Percentiles rank a stretch among this genome's conserved stretches.
Evolutionary conservation across 2,329 filamentous ascomycete species (phyloP).

Genomic region (Neodidymelliopsis sp.): DNA sequence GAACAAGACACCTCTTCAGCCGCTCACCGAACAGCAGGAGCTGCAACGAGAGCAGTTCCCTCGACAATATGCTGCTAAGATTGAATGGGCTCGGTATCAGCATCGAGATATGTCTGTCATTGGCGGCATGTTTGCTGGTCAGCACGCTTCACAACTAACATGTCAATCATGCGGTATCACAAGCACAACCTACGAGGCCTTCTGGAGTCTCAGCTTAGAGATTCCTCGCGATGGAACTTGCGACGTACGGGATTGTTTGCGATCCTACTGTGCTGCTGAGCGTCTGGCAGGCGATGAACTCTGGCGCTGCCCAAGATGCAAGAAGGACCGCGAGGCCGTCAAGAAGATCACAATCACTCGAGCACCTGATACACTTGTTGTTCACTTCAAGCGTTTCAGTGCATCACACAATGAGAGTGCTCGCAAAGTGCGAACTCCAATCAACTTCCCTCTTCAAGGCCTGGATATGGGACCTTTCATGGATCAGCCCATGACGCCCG

Average conservation of each 20-base stretch:
- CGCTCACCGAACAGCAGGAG: conserved; percentile 67
- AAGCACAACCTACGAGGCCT: conserved; percentile 72
- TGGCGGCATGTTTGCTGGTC: conserved; percentile 79
- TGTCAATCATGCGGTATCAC: conserved; percentile 69
- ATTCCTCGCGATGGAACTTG: conserved; percentile 68
- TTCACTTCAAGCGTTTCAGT: conserved; percentile 77
- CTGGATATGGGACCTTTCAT: conserved; percentile 70
- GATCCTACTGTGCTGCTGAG: conserved; percentile 73
- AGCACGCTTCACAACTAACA: conserved; percentile 67
- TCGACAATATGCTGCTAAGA: conserved; percentile 69
- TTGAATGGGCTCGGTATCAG: conserved; percentile 77
- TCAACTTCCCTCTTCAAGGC: conserved; percentile 78
- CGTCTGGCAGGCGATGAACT: conserved; percentile 70
- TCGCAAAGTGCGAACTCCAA: conserved; percentile 73
- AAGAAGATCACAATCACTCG: conserved; percentile 79
- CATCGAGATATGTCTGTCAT: conserved; percentile 77
- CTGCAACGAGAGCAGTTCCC: conserved; percentile 66
- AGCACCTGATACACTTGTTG: conserved; percentile 78
- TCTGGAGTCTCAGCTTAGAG: conserved; percentile 75
- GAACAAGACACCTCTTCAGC: conserved; percentile 64
- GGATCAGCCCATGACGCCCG: conserved; percentile 55
- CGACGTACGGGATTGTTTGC: conserved; percentile 73
- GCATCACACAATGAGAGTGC: conserved; percentile 63
- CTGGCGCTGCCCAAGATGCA: conserved; percentile 79
- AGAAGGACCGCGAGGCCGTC: conserved; percentile 69